Percentiles rank a stretch among this genome's conserved stretches.
These are phyloP conservation scores for Monosporascus sp. DNA, from an alignment of 2,329 filamentous ascomycete genomes.

Conservation along the genomic window DNA sequence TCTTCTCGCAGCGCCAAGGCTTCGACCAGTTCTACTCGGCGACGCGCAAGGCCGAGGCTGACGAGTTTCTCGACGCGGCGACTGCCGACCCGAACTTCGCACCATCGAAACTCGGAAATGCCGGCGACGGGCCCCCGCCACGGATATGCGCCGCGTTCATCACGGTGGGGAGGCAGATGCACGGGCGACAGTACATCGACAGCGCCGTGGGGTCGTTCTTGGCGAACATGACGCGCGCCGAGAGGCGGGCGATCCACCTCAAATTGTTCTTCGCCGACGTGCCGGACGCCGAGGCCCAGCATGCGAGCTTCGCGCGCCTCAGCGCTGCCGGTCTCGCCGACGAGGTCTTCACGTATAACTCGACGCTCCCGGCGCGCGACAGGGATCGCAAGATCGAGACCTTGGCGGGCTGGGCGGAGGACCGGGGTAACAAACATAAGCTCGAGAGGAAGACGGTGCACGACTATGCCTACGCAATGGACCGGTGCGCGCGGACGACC, in stretches of 20 bases:
- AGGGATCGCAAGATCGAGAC: conserved; percentile 15
- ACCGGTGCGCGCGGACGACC: conserved; percentile 20
- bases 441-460: conserved; percentile 24
- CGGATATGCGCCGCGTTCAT: conserved; percentile 23
- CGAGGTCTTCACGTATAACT: conserved; percentile 22
- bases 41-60: conserved; percentile 22
- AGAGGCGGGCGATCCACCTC: conserved; percentile 19
- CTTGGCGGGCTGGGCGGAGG: conserved; percentile 14
- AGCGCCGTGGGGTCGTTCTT: conserved; percentile 25
- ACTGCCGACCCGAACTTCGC: conserved; percentile 10
- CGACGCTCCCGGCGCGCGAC: conserved; percentile 10
- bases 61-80: conserved; percentile 19
- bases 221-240: conserved; percentile 23
- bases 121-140: conserved; percentile 11
- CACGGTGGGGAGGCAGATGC: conserved; percentile 21
- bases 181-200: conserved; percentile 24
- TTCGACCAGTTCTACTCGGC: conserved; percentile 25
- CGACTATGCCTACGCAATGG: conserved; percentile 25
- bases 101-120: conserved; percentile 14
- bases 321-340: conserved; percentile 16
- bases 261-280: conserved; percentile 28
- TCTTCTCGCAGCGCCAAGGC: conserved; percentile 26
- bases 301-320: conserved; percentile 19
- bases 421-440: conserved; percentile 14
- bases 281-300: conserved; percentile 18